These are phyloP conservation scores for Moesziomyces antarcticus DNA, from an alignment of 1,284 basidiomycete species.

Conservation along the genomic window DNA sequence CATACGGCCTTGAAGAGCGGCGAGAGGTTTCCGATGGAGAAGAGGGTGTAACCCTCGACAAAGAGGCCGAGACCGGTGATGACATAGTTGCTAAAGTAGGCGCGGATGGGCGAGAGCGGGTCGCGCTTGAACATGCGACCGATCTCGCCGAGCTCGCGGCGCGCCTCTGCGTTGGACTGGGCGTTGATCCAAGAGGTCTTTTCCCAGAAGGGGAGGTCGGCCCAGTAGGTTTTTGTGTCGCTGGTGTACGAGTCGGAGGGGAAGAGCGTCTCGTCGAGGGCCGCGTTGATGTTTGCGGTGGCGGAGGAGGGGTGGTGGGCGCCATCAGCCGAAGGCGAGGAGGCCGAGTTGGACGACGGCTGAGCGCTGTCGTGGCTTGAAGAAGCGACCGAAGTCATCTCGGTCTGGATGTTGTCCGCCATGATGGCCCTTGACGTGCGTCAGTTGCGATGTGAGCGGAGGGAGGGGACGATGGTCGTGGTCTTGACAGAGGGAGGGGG, in stretches of 20 bases:
- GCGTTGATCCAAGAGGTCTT: slow-evolving; percentile 69
- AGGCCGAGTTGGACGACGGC: slow-evolving; percentile 12
- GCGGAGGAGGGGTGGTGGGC: too few species aligned
- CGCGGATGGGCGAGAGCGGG: slow-evolving; percentile 68
- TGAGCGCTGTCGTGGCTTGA: slow-evolving; percentile 10
- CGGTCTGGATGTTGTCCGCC: slow-evolving; percentile 15
- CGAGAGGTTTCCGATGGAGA: slow-evolving; percentile 71
- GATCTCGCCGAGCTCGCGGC: slow-evolving; percentile 69
- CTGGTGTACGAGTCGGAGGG: slow-evolving; percentile 62
- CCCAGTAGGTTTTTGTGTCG: slow-evolving; percentile 67
- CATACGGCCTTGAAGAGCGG: slow-evolving; percentile 71
- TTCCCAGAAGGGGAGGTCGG: slow-evolving; percentile 65
- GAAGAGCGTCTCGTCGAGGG: slow-evolving; percentile 60
- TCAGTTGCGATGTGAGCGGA: too few species aligned
- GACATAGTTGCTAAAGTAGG: slow-evolving; percentile 71
- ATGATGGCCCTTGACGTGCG: slow-evolving; percentile 2
- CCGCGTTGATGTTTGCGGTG: slow-evolving; percentile 5
- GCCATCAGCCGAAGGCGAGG: slow-evolving; percentile 3
- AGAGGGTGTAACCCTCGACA: slow-evolving; percentile 71
- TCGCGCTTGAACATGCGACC: slow-evolving; percentile 72
- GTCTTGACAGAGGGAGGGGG: too few species aligned
- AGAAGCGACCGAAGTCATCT: slow-evolving; percentile 18
- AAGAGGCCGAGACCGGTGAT: slow-evolving; percentile 72
- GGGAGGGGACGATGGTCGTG: not conserved
- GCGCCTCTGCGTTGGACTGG: slow-evolving; percentile 70